Percentiles rank a stretch among this genome's conserved stretches.
These are phyloP conservation scores for Cryptosporidium viatorum DNA, from an alignment of 169 alveolate genomes.

Conservation along the genomic window DNA sequence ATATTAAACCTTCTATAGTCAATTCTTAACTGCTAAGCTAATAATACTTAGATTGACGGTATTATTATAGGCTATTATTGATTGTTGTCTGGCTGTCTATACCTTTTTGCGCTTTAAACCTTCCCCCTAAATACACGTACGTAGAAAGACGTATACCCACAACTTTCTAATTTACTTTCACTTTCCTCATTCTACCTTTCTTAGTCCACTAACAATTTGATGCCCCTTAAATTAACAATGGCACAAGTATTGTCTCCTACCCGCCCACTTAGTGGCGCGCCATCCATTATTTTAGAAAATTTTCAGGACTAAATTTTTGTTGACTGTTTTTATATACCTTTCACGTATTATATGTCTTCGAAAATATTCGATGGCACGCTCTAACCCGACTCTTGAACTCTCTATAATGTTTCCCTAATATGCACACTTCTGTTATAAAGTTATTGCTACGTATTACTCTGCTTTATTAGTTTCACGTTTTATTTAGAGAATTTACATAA, in stretches of 20 bases:
- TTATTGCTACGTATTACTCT: no score
- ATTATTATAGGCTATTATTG: slow-evolving; percentile 67
- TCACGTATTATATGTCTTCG: neutral
- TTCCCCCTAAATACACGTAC: slow-evolving; percentile 44
- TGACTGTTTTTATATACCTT: neutral
- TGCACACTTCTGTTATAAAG: neutral
- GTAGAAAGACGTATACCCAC: slow-evolving; percentile 74
- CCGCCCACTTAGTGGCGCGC: slow-evolving; percentile 41
- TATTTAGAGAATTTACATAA: no score
- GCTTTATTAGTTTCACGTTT: neutral
- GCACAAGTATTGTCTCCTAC: slow-evolving; percentile 50
- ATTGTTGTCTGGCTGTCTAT: slow-evolving; percentile 75
- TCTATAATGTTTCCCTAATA: neutral
- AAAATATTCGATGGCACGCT: neutral
- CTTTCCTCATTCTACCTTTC: slow-evolving; percentile 26
- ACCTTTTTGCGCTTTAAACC: slow-evolving; percentile 60
- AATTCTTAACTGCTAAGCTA: slow-evolving; percentile 74
- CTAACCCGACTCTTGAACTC: neutral
- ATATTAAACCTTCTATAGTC: slow-evolving; percentile 67
- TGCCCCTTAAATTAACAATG: slow-evolving; percentile 16
- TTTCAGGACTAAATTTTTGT: neutral
- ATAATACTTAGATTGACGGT: slow-evolving; percentile 76
- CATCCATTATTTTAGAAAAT: neutral
- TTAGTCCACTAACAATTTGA: slow-evolving; percentile 62
- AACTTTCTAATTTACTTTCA: slow-evolving; percentile 14